Conservation (phyloP, 495 filamentous ascomycete genomes). For the Aspergillus nanangensis region DNA sequence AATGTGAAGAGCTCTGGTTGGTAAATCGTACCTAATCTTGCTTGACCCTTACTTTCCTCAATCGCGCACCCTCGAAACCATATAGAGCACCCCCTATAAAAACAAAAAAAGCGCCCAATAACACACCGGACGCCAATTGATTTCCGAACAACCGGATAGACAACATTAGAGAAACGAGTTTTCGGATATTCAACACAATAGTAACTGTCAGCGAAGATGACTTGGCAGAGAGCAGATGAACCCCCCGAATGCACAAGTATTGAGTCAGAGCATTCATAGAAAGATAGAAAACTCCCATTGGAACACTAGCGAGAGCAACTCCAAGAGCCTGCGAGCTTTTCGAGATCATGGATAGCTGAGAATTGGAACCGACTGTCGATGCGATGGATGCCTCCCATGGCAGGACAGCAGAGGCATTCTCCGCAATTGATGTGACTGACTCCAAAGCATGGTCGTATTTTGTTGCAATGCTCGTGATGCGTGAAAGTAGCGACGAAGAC, state of each 20-base stretch:
- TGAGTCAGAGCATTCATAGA: constrained; percentile 84
- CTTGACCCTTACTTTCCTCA: constrained; percentile 22
- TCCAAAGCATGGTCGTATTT: neutral
- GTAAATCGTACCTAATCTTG: constrained; percentile 11
- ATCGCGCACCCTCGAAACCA: constrained; percentile 62
- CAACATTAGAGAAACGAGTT: constrained; percentile 83
- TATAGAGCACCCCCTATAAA: constrained; percentile 87
- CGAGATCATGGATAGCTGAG: constrained; percentile 5
- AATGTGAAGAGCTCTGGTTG: no score
- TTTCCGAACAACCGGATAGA: constrained; percentile 96
- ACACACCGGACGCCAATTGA: constrained; percentile 63
- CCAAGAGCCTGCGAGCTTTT: constrained; percentile 8
- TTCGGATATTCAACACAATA: constrained; percentile 91
- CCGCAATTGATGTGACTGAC: neutral
- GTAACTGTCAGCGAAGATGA: constrained; percentile 92
- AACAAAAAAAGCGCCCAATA: constrained; percentile 77
- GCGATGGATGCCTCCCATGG: no score
- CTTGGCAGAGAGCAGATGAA: constrained; percentile 81
- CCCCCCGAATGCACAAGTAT: constrained; percentile 89
- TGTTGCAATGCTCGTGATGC: constrained; percentile 8
- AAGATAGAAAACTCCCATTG: constrained; percentile 68
- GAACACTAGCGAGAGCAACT: constrained; percentile 43
- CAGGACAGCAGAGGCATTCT: neutral
- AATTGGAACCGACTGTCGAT: no score
- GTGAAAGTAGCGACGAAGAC: constrained; percentile 37